phyloP scores from a whole-genome alignment of 768 basidiomycete species.

The Kondoa malvinella region DNA sequence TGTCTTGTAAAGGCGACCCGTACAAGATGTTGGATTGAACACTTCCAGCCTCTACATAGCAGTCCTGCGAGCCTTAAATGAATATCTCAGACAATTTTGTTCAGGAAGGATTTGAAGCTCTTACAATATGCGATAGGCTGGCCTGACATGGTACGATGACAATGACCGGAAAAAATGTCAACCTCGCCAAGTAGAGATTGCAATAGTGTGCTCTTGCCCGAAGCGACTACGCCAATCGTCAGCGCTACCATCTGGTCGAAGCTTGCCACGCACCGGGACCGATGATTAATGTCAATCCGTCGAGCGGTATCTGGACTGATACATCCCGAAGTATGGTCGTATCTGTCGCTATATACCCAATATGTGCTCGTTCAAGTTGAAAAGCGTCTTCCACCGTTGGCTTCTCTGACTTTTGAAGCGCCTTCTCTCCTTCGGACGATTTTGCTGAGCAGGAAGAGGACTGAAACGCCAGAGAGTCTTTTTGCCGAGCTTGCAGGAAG shows the following conservation, averaged over 20 bases:
- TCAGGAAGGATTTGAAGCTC: not conserved
- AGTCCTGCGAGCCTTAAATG: not conserved
- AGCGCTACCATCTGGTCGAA: not conserved
- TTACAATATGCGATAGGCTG: not conserved
- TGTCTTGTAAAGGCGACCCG: constrained; percentile 3
- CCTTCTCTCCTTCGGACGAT: not conserved
- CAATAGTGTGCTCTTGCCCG: not conserved
- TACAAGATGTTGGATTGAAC: constrained; percentile 11
- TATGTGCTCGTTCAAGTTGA: not conserved
- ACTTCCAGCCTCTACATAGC: not conserved
- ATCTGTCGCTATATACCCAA: not conserved
- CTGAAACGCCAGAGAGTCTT: no score
- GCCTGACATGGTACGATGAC: not conserved
- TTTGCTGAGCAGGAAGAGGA: no score
- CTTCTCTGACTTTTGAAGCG: not conserved
- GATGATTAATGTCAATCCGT: not conserved
- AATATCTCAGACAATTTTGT: not conserved
- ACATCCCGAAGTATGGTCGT: not conserved
- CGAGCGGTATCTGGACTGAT: not conserved
- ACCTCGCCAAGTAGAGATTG: not conserved
- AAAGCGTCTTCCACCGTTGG: not conserved
- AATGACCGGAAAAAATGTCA: not conserved
- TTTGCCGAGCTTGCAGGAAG: no score
- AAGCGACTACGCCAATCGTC: not conserved
- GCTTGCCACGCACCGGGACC: not conserved